Evolutionary conservation across 352 stramenopile species (phyloP).

Genomic region (Pythium phragmitis): DNA sequence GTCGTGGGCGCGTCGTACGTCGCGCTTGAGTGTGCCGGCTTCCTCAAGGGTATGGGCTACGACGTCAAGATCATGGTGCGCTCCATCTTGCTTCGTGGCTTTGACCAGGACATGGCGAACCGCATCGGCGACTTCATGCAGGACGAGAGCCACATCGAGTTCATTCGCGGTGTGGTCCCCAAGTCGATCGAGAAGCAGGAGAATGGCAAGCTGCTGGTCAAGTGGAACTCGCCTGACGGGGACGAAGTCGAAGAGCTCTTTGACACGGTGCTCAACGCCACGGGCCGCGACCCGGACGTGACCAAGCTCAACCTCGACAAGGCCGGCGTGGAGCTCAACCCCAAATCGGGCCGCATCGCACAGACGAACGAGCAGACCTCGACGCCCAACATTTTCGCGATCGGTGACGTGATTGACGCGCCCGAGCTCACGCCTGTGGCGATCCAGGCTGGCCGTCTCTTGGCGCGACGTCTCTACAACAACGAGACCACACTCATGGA

Average conservation of each 20-base stretch:
- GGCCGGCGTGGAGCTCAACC: conserved; percentile 86
- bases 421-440: conserved; percentile 98
- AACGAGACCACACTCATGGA: conserved; percentile 84
- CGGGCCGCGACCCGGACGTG: conserved; percentile 93
- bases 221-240: conserved; percentile 65
- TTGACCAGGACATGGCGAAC: conserved; percentile 96
- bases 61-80: conserved; percentile 97
- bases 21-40: conserved; percentile 97
- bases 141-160: conserved; percentile 87
- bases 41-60: conserved; percentile 94
- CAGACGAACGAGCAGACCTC: conserved; percentile 92
- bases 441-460: conserved; percentile 92
- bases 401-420: conserved; percentile 96
- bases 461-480: conserved; percentile 93
- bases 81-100: conserved; percentile 96
- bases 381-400: conserved; percentile 95
- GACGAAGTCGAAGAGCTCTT: conserved; percentile 86
- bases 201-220: conserved; percentile 77
- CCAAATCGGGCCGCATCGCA: conserved; percentile 91
- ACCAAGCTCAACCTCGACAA: conserved; percentile 87
- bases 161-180: conserved; percentile 90
- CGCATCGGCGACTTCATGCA: conserved; percentile 94
- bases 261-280: conserved; percentile 96
- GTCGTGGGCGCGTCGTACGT: conserved; percentile 98
- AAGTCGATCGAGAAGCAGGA: conserved; percentile 91